Base-by-base conservation (phyloP, 371 early-diverging fungal species). In the Mucor indicus region DNA sequence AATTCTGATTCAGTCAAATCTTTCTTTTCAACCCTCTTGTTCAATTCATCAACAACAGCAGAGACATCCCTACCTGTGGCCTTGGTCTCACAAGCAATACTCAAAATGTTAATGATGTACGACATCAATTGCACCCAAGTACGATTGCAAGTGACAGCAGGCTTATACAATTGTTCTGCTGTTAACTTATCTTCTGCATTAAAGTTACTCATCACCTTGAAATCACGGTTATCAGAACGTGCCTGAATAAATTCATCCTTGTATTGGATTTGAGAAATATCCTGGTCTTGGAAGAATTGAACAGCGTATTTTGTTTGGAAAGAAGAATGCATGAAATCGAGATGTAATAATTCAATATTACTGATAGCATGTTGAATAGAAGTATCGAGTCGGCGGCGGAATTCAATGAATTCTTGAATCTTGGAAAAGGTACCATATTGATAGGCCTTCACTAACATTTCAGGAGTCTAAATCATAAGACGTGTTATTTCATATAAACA, bases 351-450 rank as follows among this genome's bases (percentile, higher is more conserved):
- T 44, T 79, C 80, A 13, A 81, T 60, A 33, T 79, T 69, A 9
- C 81, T 69, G 37, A 86, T 64, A 23, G 75, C 69, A 35, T 81
- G 84, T 58, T 90, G 90, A 3, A 93, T 43, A 7, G 96, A 93
- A 44, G 80, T 67, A 4, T 72, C 71, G 3, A 95, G 66, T 23
- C 87, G 77, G 10, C 80, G 63, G 12, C 80, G 81, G 66, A 95
- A 93, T 41, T 87, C 84, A 31, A 90, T 75, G 60, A 93, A 93
- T 61, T 95, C 93, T 53, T 84, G 80, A 35, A 93, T 83, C 79
- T 96, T 93, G 21, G 92, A 91, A 64, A 85, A 94, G 1, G 93
- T 90, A 1, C 80, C 86, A 53, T 84, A 85, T 48, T 89, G 82
- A 64, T 87, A 93, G 1, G 92, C 93, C 32, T 88, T 81, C 16